Conservation (phyloP, 441 rosid species). For the Adansonia gregorii region DNA sequence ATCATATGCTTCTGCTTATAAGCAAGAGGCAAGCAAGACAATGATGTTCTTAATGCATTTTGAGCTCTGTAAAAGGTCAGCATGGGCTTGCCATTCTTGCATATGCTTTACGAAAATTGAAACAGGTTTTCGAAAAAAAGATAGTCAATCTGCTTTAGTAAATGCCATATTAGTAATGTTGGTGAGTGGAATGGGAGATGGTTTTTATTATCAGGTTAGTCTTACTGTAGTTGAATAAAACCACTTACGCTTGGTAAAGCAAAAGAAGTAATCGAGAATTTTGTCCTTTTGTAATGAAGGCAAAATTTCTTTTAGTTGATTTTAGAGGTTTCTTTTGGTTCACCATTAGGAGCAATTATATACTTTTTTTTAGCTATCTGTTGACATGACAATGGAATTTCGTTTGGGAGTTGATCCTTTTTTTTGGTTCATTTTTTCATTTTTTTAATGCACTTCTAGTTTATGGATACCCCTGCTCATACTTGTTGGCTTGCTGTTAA, state of each 20-base stretch:
- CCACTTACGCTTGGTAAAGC: neutral
- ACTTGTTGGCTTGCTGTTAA: constrained; percentile 89
- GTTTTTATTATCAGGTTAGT: neutral
- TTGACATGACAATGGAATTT: neutral
- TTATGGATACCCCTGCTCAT: constrained; percentile 87
- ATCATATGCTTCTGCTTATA: constrained; percentile 12
- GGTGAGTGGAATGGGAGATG: neutral
- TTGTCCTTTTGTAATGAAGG: constrained; percentile 2
- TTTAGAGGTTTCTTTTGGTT: neutral
- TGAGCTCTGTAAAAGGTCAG: neutral
- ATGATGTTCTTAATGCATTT: neutral
- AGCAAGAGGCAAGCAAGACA: constrained; percentile 4
- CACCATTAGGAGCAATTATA: neutral
- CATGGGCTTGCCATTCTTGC: neutral
- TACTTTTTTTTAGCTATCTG: neutral
- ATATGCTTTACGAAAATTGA: neutral
- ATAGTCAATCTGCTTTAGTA: neutral
- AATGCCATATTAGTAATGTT: constrained; percentile 12
- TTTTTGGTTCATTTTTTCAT: neutral
- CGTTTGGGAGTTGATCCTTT: neutral
- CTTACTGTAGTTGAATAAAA: constrained; percentile 12
- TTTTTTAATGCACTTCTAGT: constrained; percentile 47
- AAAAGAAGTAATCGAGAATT: neutral
- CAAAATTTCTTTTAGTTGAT: neutral
- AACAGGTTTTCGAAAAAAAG: neutral